A percentile compares a stretch with the other conserved stretches of the same genome.
Evolutionary conservation across 140 eudicot species (phyloP).

Genomic region (Flaveria floridana): DNA sequence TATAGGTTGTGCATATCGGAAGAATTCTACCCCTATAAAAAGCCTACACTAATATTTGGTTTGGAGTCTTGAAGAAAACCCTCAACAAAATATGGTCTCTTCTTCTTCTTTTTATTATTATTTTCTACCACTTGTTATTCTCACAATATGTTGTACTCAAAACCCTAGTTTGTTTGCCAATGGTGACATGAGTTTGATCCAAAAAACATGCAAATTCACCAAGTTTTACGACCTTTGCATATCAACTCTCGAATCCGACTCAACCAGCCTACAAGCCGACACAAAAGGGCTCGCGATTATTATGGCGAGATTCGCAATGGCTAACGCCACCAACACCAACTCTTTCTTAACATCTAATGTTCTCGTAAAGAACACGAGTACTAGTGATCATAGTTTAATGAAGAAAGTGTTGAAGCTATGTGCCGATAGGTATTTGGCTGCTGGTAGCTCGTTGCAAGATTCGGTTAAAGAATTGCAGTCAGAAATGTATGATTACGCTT

Average conservation of each 20-base stretch:
- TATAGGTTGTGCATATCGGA: background rate
- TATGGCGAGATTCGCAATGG: constrained; percentile 46
- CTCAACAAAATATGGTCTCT: constrained; percentile 23
- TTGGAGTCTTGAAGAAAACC: constrained; percentile 34
- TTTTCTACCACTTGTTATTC: constrained; percentile 26
- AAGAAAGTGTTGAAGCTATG: constrained; percentile 55
- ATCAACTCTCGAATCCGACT: constrained; percentile 67
- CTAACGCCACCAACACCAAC: constrained; percentile 61
- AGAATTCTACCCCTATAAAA: constrained; percentile 5
- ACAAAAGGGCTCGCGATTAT: constrained; percentile 71
- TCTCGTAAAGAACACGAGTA: constrained; percentile 9
- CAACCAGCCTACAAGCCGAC: constrained; percentile 61
- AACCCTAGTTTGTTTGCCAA: constrained; percentile 28
- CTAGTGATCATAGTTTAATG: constrained; percentile 21
- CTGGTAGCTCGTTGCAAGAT: constrained; percentile 51
- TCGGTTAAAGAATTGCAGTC: constrained; percentile 48
- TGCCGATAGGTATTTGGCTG: constrained; percentile 55
- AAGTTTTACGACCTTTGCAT: constrained; percentile 70
- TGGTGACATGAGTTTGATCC: constrained; percentile 57
- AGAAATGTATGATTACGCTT: constrained; percentile 73
- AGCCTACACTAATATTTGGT: constrained; percentile 4
- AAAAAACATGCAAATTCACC: constrained; percentile 74
- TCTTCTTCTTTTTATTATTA: constrained; percentile 4
- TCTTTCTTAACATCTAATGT: constrained; percentile 50
- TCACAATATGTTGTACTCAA: constrained; percentile 35